Percentiles rank a stretch among this genome's conserved stretches.
These are phyloP conservation scores for Metschnikowia henanensis DNA, from an alignment of 805 yeast genomes.

Conservation along the genomic window DNA sequence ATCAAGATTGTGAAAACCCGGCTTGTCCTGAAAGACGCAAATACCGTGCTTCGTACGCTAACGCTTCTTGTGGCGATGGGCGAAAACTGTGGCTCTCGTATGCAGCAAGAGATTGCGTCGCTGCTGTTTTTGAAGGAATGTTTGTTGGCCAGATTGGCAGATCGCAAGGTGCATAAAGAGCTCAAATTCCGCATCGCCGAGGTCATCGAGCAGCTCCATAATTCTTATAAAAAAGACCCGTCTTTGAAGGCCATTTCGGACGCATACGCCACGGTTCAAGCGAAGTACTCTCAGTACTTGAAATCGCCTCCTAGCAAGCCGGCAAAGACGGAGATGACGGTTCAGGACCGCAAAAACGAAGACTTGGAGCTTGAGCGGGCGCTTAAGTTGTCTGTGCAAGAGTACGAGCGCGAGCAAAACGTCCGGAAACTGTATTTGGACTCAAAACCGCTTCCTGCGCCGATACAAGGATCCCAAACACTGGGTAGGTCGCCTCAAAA, in stretches of 20 bases:
- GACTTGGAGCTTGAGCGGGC: conserved; percentile 82
- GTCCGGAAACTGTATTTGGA: conserved; percentile 27
- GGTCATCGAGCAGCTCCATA: conserved; percentile 63
- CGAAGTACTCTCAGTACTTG: conserved; percentile 35
- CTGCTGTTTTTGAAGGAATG: conserved; percentile 34
- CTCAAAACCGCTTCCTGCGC: conserved; percentile 38
- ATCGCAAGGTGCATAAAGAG: conserved; percentile 57
- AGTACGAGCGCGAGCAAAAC: conserved; percentile 45
- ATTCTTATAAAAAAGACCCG: conserved; percentile 71
- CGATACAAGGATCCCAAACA: conserved; percentile 13
- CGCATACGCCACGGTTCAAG: conserved; percentile 51
- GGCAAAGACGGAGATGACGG: conserved; percentile 48
- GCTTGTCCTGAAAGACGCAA: conserved; percentile 37
- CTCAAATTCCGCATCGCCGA: conserved; percentile 68
- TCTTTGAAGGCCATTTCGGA: conserved; percentile 69
- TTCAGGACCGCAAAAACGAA: conserved; percentile 53
- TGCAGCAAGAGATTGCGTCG: conserved; percentile 45
- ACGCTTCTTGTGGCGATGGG: conserved; percentile 40
- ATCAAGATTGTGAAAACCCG: conserved; percentile 25
- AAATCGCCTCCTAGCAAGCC: conserved; percentile 53
- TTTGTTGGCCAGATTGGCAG: conserved; percentile 47
- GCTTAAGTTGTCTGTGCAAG: conserved; percentile 69
- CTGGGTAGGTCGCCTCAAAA: too few relatives aligned
- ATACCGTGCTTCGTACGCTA: conserved; percentile 37
- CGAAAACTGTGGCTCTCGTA: conserved; percentile 46